These are phyloP conservation scores for Sarocladium oryzae DNA, from an alignment of 2,329 filamentous ascomycete genomes.

Conservation along the genomic window DNA sequence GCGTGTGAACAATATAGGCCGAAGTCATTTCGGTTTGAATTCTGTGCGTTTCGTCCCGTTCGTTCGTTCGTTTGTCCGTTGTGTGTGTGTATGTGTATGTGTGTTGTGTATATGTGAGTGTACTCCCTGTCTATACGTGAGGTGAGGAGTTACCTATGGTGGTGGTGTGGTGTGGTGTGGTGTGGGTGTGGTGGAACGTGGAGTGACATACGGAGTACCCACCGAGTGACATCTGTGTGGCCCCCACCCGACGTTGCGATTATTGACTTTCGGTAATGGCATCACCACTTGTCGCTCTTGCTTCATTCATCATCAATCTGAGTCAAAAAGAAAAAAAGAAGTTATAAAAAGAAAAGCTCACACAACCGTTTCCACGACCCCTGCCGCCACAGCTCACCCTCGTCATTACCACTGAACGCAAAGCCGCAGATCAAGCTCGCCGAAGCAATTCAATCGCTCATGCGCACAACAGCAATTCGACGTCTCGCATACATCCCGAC, in stretches of 20 bases:
- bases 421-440: too few species aligned
- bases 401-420: too few species aligned
- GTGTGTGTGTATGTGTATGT: conserved; percentile 9
- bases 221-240: too few species aligned
- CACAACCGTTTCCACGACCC: too few species aligned
- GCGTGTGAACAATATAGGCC: conserved; percentile 10
- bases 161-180: background rate
- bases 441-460: too few species aligned
- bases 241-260: too few species aligned
- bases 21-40: conserved; percentile 10
- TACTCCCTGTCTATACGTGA: background rate
- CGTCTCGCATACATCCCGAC: conserved; percentile 17
- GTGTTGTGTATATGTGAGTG: background rate
- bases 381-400: too few species aligned
- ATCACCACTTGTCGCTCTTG: conserved; percentile 7
- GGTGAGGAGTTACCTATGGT: too few species aligned
- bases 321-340: background rate
- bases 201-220: background rate
- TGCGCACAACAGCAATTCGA: conserved; percentile 14
- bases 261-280: conserved; percentile 1
- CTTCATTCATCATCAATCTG: too few species aligned
- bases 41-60: conserved; percentile 12
- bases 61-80: background rate
- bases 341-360: too few species aligned
- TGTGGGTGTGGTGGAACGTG: background rate